Percentiles rank a stretch among this genome's conserved stretches.
These are phyloP conservation scores for Rhodotorula taiwanensis DNA, from an alignment of 768 basidiomycete genomes.

Conservation along the genomic window DNA sequence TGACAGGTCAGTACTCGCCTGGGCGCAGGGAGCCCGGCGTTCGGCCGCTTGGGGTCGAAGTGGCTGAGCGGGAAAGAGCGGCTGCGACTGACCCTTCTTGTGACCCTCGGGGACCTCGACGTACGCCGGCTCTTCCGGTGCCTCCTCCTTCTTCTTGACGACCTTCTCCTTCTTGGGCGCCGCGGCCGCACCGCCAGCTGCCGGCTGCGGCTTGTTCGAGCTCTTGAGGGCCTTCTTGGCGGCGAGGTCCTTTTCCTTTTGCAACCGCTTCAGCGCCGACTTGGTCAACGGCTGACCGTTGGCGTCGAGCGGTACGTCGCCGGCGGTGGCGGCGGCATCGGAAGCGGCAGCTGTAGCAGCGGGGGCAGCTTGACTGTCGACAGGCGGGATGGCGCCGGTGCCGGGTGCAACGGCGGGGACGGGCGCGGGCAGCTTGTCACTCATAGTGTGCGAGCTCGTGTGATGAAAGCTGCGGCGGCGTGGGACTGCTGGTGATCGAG, in stretches of 20 bases:
- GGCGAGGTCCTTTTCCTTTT: conserved; percentile 37
- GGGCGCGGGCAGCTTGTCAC: neutral
- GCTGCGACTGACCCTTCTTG: conserved; percentile 73
- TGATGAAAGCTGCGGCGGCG: neutral
- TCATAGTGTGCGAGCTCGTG: neutral
- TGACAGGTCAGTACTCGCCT: neutral
- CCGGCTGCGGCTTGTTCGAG: neutral
- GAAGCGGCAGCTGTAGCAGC: neutral
- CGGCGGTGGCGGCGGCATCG: neutral
- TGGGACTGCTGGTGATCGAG: too few relatives aligned
- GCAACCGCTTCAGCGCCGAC: conserved; percentile 37
- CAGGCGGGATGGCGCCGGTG: too few relatives aligned
- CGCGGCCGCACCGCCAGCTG: conserved; percentile 9
- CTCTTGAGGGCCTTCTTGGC: conserved; percentile 36
- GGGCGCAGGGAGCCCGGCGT: neutral
- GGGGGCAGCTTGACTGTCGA: neutral
- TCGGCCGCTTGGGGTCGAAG: neutral
- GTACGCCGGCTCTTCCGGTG: conserved; percentile 16
- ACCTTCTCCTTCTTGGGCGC: conserved; percentile 36
- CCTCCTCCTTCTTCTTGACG: conserved; percentile 29
- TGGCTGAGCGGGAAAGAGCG: neutral
- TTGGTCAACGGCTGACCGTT: conserved; percentile 24
- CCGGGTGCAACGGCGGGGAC: neutral
- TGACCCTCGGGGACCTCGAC: conserved; percentile 53
- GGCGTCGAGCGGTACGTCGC: conserved; percentile 7